These are phyloP conservation scores for Emmonsia crescens DNA, from an alignment of 2,329 filamentous ascomycete genomes.

Conservation along the genomic window DNA sequence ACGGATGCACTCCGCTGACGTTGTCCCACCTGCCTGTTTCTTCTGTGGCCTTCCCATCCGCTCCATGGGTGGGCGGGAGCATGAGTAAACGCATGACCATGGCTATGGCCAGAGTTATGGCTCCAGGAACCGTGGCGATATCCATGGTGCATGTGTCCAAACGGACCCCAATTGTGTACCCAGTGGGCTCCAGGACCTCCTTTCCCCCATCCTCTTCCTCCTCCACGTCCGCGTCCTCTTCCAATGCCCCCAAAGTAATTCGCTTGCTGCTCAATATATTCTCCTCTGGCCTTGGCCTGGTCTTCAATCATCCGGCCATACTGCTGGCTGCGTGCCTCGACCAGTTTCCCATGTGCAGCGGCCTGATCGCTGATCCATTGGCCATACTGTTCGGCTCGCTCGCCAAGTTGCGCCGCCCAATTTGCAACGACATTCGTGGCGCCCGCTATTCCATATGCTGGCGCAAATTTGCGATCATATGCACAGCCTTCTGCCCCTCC, in stretches of 20 bases:
- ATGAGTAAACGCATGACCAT: neutral
- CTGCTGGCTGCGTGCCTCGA: slow-evolving; percentile 25
- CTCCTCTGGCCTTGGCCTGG: slow-evolving; percentile 26
- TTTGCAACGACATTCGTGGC: slow-evolving; percentile 1
- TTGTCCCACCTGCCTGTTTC: neutral
- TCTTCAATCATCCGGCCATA: slow-evolving; percentile 31
- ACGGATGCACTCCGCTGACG: slow-evolving; percentile 6
- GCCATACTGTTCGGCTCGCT: slow-evolving; percentile 31
- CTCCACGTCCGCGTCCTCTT: slow-evolving; percentile 10
- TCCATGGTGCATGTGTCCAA: neutral
- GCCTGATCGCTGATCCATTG: slow-evolving; percentile 29
- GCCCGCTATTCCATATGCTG: slow-evolving; percentile 16
- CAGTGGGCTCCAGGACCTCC: neutral
- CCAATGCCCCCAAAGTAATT: slow-evolving; percentile 20
- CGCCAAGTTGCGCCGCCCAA: slow-evolving; percentile 27
- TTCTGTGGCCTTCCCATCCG: neutral
- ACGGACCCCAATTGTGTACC: neutral
- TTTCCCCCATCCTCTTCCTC: neutral
- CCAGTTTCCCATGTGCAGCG: slow-evolving; percentile 23
- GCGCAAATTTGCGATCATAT: slow-evolving; percentile 13
- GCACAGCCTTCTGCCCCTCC: slow-evolving; percentile 11
- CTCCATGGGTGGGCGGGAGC: neutral
- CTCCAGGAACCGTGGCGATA: neutral
- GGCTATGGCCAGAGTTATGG: neutral
- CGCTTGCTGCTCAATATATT: slow-evolving; percentile 30